phyloP scores from a whole-genome alignment of 192 early-diverging fungal species.

The Phycomyces nitens region DNA sequence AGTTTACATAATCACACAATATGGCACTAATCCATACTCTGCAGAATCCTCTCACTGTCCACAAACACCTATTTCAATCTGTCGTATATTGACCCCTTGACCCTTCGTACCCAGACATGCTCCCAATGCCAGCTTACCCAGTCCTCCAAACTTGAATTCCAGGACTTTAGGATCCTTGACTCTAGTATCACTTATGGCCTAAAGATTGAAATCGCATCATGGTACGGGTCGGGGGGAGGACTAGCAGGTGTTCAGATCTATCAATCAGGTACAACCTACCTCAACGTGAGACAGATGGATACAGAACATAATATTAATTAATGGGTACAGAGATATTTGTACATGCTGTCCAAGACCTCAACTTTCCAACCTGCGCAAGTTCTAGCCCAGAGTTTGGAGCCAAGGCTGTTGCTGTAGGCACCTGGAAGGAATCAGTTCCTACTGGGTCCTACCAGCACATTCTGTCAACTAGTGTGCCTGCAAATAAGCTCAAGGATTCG shows the following conservation, averaged over 20 bases:
- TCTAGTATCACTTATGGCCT: conserved; percentile 46
- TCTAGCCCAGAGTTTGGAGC: neutral
- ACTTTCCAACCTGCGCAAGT: neutral
- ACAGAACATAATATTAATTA: neutral
- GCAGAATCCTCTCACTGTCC: conserved; percentile 1
- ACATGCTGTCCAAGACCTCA: conserved; percentile 3
- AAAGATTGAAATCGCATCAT: conserved; percentile 43
- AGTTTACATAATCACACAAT: neutral
- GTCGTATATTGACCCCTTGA: conserved; percentile 6
- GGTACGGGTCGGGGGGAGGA: conserved; percentile 36
- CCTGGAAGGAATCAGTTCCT: conserved; percentile 5
- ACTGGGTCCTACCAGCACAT: conserved; percentile 11
- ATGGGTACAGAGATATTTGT: conserved; percentile 20
- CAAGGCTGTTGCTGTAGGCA: conserved; percentile 5
- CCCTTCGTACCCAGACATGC: neutral
- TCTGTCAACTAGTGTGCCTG: conserved; percentile 12
- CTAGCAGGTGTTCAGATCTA: conserved; percentile 28
- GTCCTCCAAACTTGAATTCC: conserved; percentile 10
- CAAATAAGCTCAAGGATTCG: neutral
- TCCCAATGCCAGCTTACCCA: conserved; percentile 1
- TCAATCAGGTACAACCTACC: conserved; percentile 27
- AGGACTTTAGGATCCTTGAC: conserved; percentile 39
- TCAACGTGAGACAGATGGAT: neutral
- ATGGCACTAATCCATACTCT: too few species aligned
- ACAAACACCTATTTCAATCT: conserved; percentile 10